Percentiles rank a stretch among this genome's conserved stretches.
Evolutionary conservation across 257 asterid species (phyloP).

Genomic region (Solanum microdontum): DNA sequence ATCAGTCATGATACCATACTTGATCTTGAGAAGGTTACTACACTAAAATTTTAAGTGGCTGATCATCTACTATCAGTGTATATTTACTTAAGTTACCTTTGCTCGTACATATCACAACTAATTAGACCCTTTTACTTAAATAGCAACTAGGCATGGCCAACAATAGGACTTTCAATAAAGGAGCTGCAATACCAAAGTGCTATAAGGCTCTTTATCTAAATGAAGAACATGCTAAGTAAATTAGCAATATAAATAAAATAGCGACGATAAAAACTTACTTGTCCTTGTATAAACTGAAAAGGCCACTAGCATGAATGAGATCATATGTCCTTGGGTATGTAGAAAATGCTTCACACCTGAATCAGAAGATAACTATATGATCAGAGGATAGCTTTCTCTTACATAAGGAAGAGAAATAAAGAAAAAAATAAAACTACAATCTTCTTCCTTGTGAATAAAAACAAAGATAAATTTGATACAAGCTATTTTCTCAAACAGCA

Average conservation of each 20-base stretch:
- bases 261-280: conserved; percentile 39
- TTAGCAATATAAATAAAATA: background rate
- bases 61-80: background rate
- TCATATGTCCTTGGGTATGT: conserved; percentile 95
- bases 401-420: background rate
- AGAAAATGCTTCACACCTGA: conserved; percentile 93
- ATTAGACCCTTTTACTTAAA: background rate
- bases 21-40: background rate
- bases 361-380: background rate
- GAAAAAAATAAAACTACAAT: background rate
- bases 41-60: background rate
- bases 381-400: background rate
- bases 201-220: background rate
- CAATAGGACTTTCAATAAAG: background rate
- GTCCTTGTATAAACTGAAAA: conserved; percentile 78
- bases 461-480: background rate
- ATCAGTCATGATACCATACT: background rate
- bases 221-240: background rate
- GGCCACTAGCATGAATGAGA: conserved; percentile 83
- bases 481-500: background rate
- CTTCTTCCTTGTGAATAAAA: background rate
- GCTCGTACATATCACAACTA: background rate
- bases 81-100: background rate
- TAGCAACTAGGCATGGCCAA: background rate
- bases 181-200: background rate